Evolutionary conservation across 176 grass and related monocot genomes (phyloP).

Genomic region (Bothriochloa decipiens): DNA sequence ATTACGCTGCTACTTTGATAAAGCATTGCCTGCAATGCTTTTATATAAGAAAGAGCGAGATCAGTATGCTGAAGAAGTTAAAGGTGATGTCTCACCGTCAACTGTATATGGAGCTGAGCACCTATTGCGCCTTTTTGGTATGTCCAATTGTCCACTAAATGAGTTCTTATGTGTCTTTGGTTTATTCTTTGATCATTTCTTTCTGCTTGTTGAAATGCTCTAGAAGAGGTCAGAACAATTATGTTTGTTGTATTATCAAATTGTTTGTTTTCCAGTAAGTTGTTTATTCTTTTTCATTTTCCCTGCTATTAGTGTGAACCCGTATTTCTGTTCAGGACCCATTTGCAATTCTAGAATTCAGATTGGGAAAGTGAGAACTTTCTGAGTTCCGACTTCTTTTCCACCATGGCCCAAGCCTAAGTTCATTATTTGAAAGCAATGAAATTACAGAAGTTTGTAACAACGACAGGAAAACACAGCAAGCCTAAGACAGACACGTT

Average conservation of each 20-base stretch:
- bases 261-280: not conserved
- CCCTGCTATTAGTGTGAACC: not conserved
- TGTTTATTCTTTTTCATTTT: slow-evolving; percentile 18
- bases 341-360: not conserved
- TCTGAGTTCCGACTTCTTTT: not conserved
- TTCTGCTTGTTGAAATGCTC: slow-evolving; percentile 18
- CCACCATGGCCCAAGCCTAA: too few relatives aligned
- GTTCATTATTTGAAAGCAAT: too few relatives aligned
- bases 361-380: not conserved
- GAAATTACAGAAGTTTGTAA: too few relatives aligned
- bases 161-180: slow-evolving; percentile 21
- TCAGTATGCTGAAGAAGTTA: slow-evolving; percentile 77
- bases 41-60: slow-evolving; percentile 86
- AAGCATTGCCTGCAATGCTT: slow-evolving; percentile 93
- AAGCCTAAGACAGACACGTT: too few relatives aligned
- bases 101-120: slow-evolving; percentile 98
- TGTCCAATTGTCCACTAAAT: slow-evolving; percentile 41
- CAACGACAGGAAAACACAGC: too few relatives aligned
- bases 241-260: not conserved
- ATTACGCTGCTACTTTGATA: slow-evolving; percentile 93
- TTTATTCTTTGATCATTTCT: slow-evolving; percentile 22
- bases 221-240: not conserved
- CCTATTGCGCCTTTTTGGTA: slow-evolving; percentile 96
- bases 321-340: not conserved
- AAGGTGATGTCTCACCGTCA: slow-evolving; percentile 70